Evolutionary conservation across 2,329 filamentous ascomycete genomes (phyloP), one percentile per base, ranked within the genome.

Genomic region (Tolypocladium ophioglossoides): DNA sequence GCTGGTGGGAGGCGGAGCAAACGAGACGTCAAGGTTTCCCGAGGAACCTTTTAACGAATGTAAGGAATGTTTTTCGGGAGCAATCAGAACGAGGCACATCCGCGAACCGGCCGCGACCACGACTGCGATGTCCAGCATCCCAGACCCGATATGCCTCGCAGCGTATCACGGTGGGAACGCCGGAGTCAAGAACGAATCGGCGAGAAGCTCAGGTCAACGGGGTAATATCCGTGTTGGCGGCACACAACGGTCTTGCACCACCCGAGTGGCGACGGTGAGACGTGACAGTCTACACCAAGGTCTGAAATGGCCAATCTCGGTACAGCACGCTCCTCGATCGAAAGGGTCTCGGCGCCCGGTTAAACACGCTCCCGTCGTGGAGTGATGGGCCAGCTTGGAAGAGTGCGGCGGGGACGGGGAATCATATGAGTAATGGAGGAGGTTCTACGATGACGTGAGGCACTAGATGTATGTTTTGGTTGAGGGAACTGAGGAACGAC

Each of bases 281-380:
- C 62, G 62, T 65, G 57, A 62, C 52, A 63, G 63, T 66, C 60
- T 56, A 52, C 55, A 52, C 52, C 54, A 56, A 56, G 60, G 57
- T 56, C 64, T 62, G 65, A 62, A 64, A 66, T 58, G 65, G 64
- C 58, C 59, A 53, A 55, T 10, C 59, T 59, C 59, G 62, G 59
- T 57, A 58, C 39, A 53, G 54, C 39, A 14, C 14, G 37, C 27
- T 32, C 20, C 14, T 49, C n/a, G 12, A 37, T 37, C 32, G n/a
- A 12, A 12, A 32, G 12, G 16, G 24, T 18, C 16, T 47, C 27
- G 27, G 18, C 18, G 12, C 27, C 18, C 4, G 24, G 9, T 11
- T 10, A 32, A 22, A n/a, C 27, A n/a, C 44, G 27, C 24, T 32
- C 18, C 18, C 18, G 10, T 47, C 44, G 27, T 32, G 44, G 32